Conservation (phyloP, 2,329 filamentous ascomycete genomes). For the Aspergillus phoenicis region DNA sequence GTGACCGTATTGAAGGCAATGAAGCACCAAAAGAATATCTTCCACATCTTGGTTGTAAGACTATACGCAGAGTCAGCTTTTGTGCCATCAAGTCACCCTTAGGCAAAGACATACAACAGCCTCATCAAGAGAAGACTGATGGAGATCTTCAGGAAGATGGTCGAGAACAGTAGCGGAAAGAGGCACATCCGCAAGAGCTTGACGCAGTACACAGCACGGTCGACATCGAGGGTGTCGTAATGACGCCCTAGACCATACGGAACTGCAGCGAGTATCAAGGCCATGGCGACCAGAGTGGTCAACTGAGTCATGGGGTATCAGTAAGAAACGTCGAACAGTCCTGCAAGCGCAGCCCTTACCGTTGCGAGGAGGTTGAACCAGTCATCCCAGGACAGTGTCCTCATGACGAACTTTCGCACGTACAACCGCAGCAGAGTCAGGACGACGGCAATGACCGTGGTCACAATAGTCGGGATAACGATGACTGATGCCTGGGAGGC, state of each 20-base stretch:
- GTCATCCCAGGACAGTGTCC: constrained; percentile 21
- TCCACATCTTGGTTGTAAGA: constrained; percentile 16
- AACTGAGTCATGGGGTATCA: neutral
- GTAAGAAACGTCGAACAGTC: neutral
- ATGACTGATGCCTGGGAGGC: constrained; percentile 13
- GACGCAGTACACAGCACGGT: constrained; percentile 8
- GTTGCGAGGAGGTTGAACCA: constrained; percentile 21
- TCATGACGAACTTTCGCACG: constrained; percentile 18
- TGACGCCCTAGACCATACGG: neutral
- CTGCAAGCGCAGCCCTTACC: constrained; percentile 10
- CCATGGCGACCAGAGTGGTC: neutral
- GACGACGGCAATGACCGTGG: constrained; percentile 18
- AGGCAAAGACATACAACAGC: constrained; percentile 12
- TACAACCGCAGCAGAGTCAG: constrained; percentile 17
- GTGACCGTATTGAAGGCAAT: constrained; percentile 22
- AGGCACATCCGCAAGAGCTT: constrained; percentile 20
- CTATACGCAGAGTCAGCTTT: neutral
- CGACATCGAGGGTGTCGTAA: neutral
- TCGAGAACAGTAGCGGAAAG: constrained; percentile 19
- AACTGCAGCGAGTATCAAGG: neutral
- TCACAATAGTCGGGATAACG: constrained; percentile 17
- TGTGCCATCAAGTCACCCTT: no score
- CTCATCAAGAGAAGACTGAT: constrained; percentile 20
- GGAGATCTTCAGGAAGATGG: constrained; percentile 22
- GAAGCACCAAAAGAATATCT: constrained; percentile 20